These are phyloP conservation scores for Tetracladium maxilliforme DNA, from an alignment of 2,329 filamentous ascomycete species.

Conservation along the genomic window DNA sequence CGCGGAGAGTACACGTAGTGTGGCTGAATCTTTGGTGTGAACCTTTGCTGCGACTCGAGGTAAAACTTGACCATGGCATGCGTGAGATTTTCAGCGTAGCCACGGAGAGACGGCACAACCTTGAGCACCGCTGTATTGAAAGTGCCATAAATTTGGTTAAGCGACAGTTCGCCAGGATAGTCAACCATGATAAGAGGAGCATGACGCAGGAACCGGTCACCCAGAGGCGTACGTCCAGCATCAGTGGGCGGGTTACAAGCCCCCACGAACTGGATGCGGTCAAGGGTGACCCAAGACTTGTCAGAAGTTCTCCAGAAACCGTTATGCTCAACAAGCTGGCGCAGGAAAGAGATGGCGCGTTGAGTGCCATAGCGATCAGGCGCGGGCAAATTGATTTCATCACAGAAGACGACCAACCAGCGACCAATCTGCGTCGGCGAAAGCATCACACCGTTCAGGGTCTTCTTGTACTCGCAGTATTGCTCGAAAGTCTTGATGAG, in stretches of 20 bases:
- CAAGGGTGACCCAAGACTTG: slow-evolving; percentile 94
- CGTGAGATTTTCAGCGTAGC: slow-evolving; percentile 86
- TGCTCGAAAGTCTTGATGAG: slow-evolving; percentile 99
- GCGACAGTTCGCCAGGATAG: slow-evolving; percentile 88
- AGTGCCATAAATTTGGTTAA: slow-evolving; percentile 95
- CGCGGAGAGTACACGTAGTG: slow-evolving; percentile 99
- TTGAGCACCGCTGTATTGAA: slow-evolving; percentile 96
- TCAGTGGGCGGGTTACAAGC: slow-evolving; percentile 98
- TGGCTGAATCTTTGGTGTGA: slow-evolving; percentile 92
- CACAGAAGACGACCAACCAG: slow-evolving; percentile 97
- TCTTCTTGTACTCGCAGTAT: slow-evolving; percentile 99
- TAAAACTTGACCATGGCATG: slow-evolving; percentile 98
- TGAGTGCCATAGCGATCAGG: slow-evolving; percentile 97
- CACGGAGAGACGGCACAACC: slow-evolving; percentile 86
- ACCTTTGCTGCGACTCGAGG: slow-evolving; percentile 81
- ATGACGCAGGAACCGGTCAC: slow-evolving; percentile 84
- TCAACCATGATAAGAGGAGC: slow-evolving; percentile 99
- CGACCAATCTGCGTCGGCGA: slow-evolving; percentile 92
- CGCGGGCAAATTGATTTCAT: slow-evolving; percentile 97
- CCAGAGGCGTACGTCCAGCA: slow-evolving; percentile 88
- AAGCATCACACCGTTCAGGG: slow-evolving; percentile 85
- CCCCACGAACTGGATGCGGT: slow-evolving; percentile 96
- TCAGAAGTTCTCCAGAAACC: slow-evolving; percentile 98
- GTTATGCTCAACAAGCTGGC: slow-evolving; percentile 96
- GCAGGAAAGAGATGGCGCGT: slow-evolving; percentile 89